Conservation (phyloP, 371 early-diverging fungal genomes). For the Mortierella sp. region DNA sequence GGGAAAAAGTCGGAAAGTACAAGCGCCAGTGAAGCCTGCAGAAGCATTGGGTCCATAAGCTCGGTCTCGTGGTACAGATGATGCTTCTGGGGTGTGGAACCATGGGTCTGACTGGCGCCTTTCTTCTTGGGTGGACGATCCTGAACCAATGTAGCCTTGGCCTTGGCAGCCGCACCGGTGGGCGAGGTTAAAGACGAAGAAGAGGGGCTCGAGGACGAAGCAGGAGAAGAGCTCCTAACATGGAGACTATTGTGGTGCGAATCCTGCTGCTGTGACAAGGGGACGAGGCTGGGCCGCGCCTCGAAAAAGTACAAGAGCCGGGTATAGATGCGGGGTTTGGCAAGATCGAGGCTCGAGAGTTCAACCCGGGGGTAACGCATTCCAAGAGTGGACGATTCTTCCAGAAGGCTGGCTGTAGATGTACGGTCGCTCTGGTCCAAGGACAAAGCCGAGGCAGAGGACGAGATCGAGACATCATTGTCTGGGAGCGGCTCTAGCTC, state of each 20-base stretch:
- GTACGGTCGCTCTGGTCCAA: neutral
- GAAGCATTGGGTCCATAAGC: slow-evolving; percentile 51
- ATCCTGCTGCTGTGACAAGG: slow-evolving; percentile 2
- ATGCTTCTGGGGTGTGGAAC: slow-evolving; percentile 24
- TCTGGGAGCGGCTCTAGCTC: slow-evolving; percentile 17
- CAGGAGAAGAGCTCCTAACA: neutral
- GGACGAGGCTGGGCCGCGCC: slow-evolving; percentile 4
- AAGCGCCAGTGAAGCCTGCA: slow-evolving; percentile 49
- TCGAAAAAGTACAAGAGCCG: slow-evolving; percentile 51
- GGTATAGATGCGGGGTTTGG: slow-evolving; percentile 52
- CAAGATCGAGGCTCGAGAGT: slow-evolving; percentile 49
- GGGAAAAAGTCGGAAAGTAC: slow-evolving; percentile 49
- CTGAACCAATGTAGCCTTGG: too few species aligned
- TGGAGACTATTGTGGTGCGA: neutral
- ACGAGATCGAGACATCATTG: neutral
- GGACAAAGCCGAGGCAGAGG: slow-evolving; percentile 6
- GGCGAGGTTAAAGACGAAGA: slow-evolving; percentile 1
- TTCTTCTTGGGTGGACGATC: too few species aligned
- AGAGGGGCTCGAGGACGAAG: slow-evolving; percentile 6
- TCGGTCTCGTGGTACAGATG: slow-evolving; percentile 39
- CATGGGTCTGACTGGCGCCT: slow-evolving; percentile 4
- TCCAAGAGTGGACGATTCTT: neutral
- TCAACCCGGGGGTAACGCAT: slow-evolving; percentile 31
- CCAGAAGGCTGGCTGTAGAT: neutral
- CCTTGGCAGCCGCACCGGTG: neutral